A percentile compares a stretch with the other conserved stretches of the same genome.
Evolutionary conservation across 305 asterid genomes (phyloP).

Genomic region (Nicotiana rustica): DNA sequence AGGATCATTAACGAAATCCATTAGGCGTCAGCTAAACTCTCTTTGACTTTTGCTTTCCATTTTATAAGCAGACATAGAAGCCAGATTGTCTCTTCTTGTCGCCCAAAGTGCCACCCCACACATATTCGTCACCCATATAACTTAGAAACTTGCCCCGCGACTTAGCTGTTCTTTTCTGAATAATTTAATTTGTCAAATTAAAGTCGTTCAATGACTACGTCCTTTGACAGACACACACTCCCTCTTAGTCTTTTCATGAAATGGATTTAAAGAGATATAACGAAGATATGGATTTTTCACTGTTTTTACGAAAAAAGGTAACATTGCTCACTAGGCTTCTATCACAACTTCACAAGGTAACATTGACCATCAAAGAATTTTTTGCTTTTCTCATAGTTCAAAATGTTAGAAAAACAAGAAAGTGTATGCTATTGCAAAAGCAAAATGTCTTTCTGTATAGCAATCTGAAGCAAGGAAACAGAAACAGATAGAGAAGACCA

Average conservation of each 20-base stretch:
- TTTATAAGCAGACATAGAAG: neutral
- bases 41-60: neutral
- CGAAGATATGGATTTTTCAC: neutral
- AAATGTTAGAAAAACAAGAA: neutral
- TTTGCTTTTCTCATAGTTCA: neutral
- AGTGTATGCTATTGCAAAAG: too few species aligned
- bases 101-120: neutral
- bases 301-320: neutral
- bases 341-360: too few species aligned
- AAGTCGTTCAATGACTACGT: slow-evolving; percentile 22
- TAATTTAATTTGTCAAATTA: neutral
- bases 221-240: neutral
- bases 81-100: slow-evolving; percentile 25
- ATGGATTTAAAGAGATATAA: too few species aligned
- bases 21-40: neutral
- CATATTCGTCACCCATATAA: neutral
- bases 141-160: neutral
- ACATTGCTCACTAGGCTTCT: too few species aligned
- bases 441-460: too few species aligned
- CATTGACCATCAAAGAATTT: neutral
- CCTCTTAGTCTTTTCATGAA: slow-evolving; percentile 14
- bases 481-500: too few species aligned
- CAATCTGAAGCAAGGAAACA: too few species aligned
- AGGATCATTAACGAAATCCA: neutral
- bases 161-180: neutral